These are phyloP conservation scores for Eutrema salsugineum DNA, from an alignment of 441 rosid species.

Conservation along the genomic window DNA sequence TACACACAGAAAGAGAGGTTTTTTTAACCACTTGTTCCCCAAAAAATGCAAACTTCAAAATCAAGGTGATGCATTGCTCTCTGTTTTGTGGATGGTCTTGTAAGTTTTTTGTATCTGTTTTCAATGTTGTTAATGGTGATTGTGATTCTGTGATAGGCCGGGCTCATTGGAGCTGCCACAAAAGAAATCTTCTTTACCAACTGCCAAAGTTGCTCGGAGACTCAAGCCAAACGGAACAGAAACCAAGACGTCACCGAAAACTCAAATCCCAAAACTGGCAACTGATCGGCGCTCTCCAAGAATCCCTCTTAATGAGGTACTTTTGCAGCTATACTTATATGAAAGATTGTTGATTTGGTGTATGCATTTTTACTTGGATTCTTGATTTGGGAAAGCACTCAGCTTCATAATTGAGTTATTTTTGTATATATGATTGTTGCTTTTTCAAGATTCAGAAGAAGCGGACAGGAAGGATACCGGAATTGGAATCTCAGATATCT, in stretches of 20 bases:
- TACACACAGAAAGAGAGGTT: background rate
- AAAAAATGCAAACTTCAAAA: constrained; percentile 26
- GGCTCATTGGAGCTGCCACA: constrained; percentile 57
- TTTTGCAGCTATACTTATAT: background rate
- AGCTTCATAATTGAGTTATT: background rate
- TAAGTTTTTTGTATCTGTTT: background rate
- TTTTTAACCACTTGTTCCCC: background rate
- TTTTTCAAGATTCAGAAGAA: constrained; percentile 56
- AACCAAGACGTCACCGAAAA: constrained; percentile 38
- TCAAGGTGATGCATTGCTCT: constrained; percentile 16
- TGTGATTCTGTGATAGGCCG: constrained; percentile 37
- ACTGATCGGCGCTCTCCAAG: constrained; percentile 64
- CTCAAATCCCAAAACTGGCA: constrained; percentile 59
- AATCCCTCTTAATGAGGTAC: constrained; percentile 80
- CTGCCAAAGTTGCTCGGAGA: constrained; percentile 55
- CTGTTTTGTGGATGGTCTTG: background rate
- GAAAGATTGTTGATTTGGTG: background rate
- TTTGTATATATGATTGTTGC: constrained; percentile 4
- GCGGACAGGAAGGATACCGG: constrained; percentile 61
- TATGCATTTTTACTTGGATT: background rate
- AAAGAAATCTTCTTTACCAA: constrained; percentile 57
- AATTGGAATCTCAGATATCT: constrained; percentile 63
- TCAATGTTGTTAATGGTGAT: constrained; percentile 3
- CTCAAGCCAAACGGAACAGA: constrained; percentile 47
- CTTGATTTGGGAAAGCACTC: background rate